Percentiles rank a stretch among this genome's conserved stretches.
phyloP scores from a whole-genome alignment of 139 green algal genomes.

The Chlorella sp. region DNA sequence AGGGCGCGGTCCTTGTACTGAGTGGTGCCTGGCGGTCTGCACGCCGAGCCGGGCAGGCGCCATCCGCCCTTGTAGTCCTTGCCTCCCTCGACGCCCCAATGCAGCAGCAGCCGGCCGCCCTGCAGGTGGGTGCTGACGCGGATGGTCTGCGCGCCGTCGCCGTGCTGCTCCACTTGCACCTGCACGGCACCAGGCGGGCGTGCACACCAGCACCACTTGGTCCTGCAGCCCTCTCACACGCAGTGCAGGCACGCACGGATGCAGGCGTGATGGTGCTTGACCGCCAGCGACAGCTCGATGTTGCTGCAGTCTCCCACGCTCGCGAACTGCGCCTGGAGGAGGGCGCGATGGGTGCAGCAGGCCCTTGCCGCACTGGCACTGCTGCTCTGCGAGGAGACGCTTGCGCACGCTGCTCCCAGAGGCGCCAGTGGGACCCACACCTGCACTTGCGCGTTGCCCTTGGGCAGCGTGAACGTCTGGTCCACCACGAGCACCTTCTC shows the following conservation, averaged over 20 bases:
- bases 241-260: too few relatives aligned
- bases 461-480: constrained; percentile 8
- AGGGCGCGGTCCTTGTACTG: constrained; percentile 94
- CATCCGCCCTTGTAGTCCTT: constrained; percentile 80
- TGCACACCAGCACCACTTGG: background rate
- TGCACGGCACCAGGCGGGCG: constrained; percentile 14
- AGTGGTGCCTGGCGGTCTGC: constrained; percentile 70
- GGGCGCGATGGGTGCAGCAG: too few relatives aligned
- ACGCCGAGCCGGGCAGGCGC: constrained; percentile 58
- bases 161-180: constrained; percentile 18
- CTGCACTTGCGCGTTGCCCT: constrained; percentile 7
- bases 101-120: constrained; percentile 65
- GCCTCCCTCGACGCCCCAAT: constrained; percentile 90
- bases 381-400: background rate
- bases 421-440: too few relatives aligned
- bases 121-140: constrained; percentile 28
- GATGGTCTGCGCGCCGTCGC: constrained; percentile 25
- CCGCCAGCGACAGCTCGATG: too few relatives aligned
- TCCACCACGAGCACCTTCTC: background rate
- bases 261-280: too few relatives aligned
- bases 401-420: too few relatives aligned
- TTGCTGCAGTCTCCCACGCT: too few relatives aligned
- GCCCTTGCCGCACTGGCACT: background rate
- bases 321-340: background rate
- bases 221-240: too few relatives aligned